Evolutionary conservation across 2,329 filamentous ascomycete species (phyloP).

Genomic region (Arthrobotrys megalospora): DNA sequence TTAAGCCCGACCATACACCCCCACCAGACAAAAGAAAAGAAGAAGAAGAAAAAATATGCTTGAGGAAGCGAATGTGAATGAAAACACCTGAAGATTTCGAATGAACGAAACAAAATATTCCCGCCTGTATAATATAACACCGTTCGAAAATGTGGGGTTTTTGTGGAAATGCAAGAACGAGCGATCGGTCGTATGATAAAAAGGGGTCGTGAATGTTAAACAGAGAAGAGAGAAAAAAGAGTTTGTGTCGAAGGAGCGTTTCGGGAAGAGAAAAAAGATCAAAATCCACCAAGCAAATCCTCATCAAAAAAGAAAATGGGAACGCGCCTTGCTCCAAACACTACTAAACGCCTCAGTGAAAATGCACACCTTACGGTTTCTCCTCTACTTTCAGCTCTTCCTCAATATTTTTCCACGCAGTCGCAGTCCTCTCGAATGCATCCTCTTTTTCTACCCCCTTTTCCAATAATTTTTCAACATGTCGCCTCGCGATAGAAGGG

Average conservation of each 20-base stretch:
- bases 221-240: background rate
- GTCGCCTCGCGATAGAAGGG: constrained; percentile 5
- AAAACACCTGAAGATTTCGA: constrained; percentile 16
- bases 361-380: background rate
- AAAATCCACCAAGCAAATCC: background rate
- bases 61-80: background rate
- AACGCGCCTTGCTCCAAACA: constrained; percentile 7
- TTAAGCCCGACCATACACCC: background rate
- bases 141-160: background rate
- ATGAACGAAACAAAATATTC: constrained; percentile 6
- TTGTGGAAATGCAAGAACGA: constrained; percentile 7
- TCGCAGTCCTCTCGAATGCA: constrained; percentile 1
- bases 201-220: constrained; percentile 1
- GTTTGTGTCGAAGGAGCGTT: background rate
- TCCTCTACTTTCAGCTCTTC: background rate
- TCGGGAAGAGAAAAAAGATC: background rate
- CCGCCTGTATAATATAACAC: constrained; percentile 23
- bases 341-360: background rate
- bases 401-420: background rate
- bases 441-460: constrained; percentile 1
- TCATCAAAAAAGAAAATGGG: background rate
- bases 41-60: background rate
- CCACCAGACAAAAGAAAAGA: background rate
- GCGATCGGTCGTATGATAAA: background rate
- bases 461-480: constrained; percentile 10